Evolutionary conservation across 2,329 filamentous ascomycete species (phyloP).

Genomic region (Fusarium pseudoanthophilum): DNA sequence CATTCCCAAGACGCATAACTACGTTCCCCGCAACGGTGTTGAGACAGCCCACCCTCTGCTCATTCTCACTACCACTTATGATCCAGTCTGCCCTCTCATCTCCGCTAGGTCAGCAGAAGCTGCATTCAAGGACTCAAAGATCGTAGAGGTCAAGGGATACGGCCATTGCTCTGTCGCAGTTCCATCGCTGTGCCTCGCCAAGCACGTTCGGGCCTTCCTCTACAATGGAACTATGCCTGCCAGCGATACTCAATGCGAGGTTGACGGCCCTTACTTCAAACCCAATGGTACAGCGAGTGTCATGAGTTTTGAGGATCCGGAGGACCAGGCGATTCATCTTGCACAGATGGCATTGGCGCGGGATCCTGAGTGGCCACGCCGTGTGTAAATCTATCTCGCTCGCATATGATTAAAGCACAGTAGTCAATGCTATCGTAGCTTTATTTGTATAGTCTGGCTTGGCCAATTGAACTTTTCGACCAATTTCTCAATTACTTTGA

Average conservation of each 20-base stretch:
- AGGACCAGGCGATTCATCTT: slow-evolving; percentile 34
- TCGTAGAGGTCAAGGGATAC: slow-evolving; percentile 56
- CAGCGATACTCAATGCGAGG: slow-evolving; percentile 50
- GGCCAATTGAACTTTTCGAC: neutral
- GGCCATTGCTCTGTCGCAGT: slow-evolving; percentile 55
- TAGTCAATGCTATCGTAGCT: neutral
- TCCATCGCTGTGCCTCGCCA: slow-evolving; percentile 51
- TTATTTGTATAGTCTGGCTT: neutral
- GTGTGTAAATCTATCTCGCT: neutral
- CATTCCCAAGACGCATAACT: slow-evolving; percentile 46
- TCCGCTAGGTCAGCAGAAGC: slow-evolving; percentile 52
- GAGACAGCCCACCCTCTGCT: slow-evolving; percentile 47
- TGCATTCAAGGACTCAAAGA: slow-evolving; percentile 51
- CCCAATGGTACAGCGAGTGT: slow-evolving; percentile 2
- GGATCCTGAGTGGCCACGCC: slow-evolving; percentile 26
- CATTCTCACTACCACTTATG: slow-evolving; percentile 47
- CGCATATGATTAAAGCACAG: accelerated
- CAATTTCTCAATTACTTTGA: neutral
- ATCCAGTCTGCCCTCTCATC: slow-evolving; percentile 62
- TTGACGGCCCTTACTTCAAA: slow-evolving; percentile 53
- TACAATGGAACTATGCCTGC: slow-evolving; percentile 52
- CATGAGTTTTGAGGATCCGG: slow-evolving; percentile 1
- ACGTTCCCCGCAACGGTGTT: slow-evolving; percentile 47
- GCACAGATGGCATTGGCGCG: slow-evolving; percentile 32
- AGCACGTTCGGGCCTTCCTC: slow-evolving; percentile 52